phyloP scores from a whole-genome alignment of 441 rosid species.

The California macrophylla region DNA sequence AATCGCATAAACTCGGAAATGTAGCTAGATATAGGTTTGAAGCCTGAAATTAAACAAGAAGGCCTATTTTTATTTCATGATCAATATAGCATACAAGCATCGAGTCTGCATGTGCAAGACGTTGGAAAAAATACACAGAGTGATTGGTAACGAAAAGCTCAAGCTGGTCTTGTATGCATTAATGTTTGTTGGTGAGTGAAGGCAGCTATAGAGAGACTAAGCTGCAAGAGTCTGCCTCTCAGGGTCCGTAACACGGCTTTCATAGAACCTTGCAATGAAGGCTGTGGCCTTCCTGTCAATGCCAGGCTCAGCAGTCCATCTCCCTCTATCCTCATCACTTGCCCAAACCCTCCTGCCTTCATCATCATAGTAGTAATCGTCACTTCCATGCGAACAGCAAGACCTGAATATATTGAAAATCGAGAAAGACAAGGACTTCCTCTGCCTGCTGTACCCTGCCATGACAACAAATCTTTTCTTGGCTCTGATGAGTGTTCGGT shows the following conservation, averaged over 20 bases:
- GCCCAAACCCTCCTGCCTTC: slow-evolving; percentile 35
- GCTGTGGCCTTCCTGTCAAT: slow-evolving; percentile 58
- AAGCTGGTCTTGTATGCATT: neutral
- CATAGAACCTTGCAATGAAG: slow-evolving; percentile 55
- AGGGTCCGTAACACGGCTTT: slow-evolving; percentile 40
- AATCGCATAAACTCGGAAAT: too few species aligned
- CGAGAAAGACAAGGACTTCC: slow-evolving; percentile 42
- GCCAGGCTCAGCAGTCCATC: slow-evolving; percentile 67
- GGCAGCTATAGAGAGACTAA: slow-evolving; percentile 14
- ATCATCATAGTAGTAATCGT: slow-evolving; percentile 46
- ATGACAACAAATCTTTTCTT: slow-evolving; percentile 5
- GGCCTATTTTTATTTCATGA: neutral
- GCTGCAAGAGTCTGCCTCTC: slow-evolving; percentile 34
- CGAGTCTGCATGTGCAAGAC: neutral
- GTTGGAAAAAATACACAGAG: neutral
- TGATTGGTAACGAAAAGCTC: neutral
- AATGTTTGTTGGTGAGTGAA: neutral
- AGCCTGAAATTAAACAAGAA: neutral
- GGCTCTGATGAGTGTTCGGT: neutral
- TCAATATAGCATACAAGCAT: neutral
- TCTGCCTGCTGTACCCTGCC: slow-evolving; percentile 33
- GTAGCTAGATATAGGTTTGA: too few species aligned
- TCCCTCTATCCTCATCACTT: slow-evolving; percentile 60
- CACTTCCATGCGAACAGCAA: slow-evolving; percentile 45
- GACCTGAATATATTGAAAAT: slow-evolving; percentile 43